Evolutionary conservation across 2,329 filamentous ascomycete species (phyloP), one percentile per base, ranked within the genome.

Genomic region (Pestalotiopsis fici): DNA sequence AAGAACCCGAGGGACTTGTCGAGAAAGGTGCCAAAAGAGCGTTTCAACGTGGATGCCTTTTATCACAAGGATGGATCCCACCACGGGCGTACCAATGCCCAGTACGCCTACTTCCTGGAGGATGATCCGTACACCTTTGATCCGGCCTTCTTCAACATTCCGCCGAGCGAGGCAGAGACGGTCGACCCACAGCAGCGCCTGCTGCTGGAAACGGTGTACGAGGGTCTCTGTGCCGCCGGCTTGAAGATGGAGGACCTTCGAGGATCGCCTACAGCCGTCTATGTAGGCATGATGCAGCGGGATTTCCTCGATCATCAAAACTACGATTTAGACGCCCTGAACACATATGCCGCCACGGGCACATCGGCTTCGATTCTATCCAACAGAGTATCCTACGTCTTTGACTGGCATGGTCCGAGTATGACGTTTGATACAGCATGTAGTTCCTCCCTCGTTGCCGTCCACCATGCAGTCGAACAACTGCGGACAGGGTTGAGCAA

Each of bases 341-440:
- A 6, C 11, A 55, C 12, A 18, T 56, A 56, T 23, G 18, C 18
- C 18, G 62, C 47, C 27, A 65, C 62, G 56, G 43, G 62, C 27
- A 56, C 47, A 13, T 15, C 43, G 3, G 23, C 25, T 5, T 9
- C 25, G 13, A 55, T 65, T 18, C 15, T 56, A 2, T 55, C 43
- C 18, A 65, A 65, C 25, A 43, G 62, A 7, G 23, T 65, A 9
- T 65, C 62, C 6, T 56, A 65, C 25, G 56, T 65, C 62, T 65
- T 65, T 21, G 28, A 65, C 27, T 65, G 62, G 47, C 23, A 31
- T 18, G 62, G 62, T 18, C 62, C 62, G 4, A 18, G 11, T 18
- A 55, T 77, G 39, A 76, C 75, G 2, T 69, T 79, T 12, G 73
- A 79, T 35, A 78, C 75, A 5, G 78, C 74, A 9, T 79, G 78